Percentiles rank a stretch among this genome's conserved stretches.
Evolutionary conservation across 257 asterid species (phyloP).

Genomic region (Ocimum tenuiflorum): DNA sequence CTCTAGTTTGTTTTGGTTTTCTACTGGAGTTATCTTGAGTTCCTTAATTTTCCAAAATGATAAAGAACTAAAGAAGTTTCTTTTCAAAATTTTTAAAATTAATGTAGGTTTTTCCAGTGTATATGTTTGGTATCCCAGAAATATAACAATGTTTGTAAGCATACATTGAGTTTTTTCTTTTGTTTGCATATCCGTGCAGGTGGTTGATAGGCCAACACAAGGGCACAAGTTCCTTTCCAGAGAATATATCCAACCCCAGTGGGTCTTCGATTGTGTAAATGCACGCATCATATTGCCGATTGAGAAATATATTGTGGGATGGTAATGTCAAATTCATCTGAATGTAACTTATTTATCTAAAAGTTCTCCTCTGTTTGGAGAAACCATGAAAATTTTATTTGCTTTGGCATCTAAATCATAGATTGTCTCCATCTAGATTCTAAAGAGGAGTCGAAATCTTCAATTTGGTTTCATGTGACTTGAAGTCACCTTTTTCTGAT

Average conservation of each 20-base stretch:
- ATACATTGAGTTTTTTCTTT: conserved; percentile 4
- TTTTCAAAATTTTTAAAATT: too few species aligned
- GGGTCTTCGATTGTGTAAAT: conserved; percentile 88
- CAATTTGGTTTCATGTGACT: neutral
- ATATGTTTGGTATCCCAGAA: neutral
- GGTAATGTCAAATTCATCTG: conserved; percentile 33
- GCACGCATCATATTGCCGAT: conserved; percentile 76
- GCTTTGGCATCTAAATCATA: neutral
- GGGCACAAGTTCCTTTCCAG: conserved; percentile 75
- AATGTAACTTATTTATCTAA: neutral
- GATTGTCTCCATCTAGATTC: neutral
- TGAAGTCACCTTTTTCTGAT: neutral
- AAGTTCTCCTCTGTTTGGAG: neutral
- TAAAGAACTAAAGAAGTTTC: too few species aligned
- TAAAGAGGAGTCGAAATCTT: neutral
- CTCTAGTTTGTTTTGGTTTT: too few species aligned
- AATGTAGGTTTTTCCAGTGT: neutral
- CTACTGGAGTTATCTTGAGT: too few species aligned
- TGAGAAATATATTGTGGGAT: conserved; percentile 65
- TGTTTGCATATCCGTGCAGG: conserved; percentile 32
- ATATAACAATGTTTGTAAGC: neutral
- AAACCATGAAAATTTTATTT: neutral
- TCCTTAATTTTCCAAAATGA: too few species aligned
- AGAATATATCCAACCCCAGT: conserved; percentile 93
- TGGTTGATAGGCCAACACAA: conserved; percentile 86